phyloP scores from a whole-genome alignment of 1,284 basidiomycete species.

The Apiotrichum laibachii region DNA sequence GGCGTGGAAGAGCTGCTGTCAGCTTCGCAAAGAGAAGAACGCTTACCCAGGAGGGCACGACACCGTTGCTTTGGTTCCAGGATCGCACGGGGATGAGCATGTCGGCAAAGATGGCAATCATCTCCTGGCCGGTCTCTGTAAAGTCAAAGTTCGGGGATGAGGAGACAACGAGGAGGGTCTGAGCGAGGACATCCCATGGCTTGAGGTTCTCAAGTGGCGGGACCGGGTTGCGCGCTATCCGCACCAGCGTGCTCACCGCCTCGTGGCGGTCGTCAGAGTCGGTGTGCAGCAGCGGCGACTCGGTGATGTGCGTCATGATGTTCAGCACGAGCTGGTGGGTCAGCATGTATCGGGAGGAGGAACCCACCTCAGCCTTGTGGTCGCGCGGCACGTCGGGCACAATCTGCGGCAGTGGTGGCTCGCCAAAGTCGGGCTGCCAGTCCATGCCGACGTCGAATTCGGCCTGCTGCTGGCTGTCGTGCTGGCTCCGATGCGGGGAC shows the following conservation, averaged over 20 bases:
- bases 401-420: not conserved
- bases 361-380: conserved; percentile 26
- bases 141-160: conserved; percentile 20
- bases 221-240: conserved; percentile 27
- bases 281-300: conserved; percentile 13
- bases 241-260: conserved; percentile 23
- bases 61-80: not conserved
- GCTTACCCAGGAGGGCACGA: conserved; percentile 3
- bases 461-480: conserved; percentile 2
- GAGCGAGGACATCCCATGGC: not conserved
- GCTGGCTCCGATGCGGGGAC: not conserved
- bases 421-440: conserved; percentile 18
- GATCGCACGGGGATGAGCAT: not conserved
- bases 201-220: not conserved
- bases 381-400: conserved; percentile 8
- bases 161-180: conserved; percentile 21
- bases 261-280: conserved; percentile 3
- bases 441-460: conserved; percentile 14
- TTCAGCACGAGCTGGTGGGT: conserved; percentile 35
- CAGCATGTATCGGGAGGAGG: not conserved
- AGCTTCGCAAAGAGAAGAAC: not conserved
- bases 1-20: conserved; percentile 8
- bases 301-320: conserved; percentile 30
- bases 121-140: conserved; percentile 10
- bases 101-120: not conserved